Evolutionary conservation across 2,329 filamentous ascomycete genomes (phyloP).

Genomic region (Cordyceps farinosa): DNA sequence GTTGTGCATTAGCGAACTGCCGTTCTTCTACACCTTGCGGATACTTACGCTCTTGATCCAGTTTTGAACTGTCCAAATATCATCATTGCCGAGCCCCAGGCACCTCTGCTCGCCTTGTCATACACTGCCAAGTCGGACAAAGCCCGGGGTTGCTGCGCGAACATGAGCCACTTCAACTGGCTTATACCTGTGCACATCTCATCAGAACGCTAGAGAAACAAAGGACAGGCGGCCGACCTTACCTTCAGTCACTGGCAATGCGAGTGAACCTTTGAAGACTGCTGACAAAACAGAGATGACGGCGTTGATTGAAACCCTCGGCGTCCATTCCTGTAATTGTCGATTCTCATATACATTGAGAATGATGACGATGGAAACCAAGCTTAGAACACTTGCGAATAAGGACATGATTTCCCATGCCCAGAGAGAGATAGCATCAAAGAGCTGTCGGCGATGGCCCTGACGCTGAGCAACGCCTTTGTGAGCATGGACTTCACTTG

Average conservation of each 20-base stretch:
- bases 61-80: constrained; percentile 1
- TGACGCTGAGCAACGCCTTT: background rate
- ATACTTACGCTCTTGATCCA: background rate
- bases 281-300: constrained; percentile 3
- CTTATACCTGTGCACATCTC: background rate
- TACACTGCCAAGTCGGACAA: constrained; percentile 5
- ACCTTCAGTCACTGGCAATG: constrained; percentile 9
- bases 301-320: constrained; percentile 6
- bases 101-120: constrained; percentile 7
- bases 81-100: constrained; percentile 8
- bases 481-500: background rate
- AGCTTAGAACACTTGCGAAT: background rate
- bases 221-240: background rate
- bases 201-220: background rate
- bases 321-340: constrained; percentile 1
- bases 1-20: background rate
- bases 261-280: constrained; percentile 7
- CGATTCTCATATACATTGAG: background rate
- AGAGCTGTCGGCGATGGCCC: background rate
- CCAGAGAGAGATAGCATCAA: background rate
- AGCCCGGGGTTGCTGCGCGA: background rate
- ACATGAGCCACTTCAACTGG: constrained; percentile 12
- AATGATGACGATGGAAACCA: constrained; percentile 3
- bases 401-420: constrained; percentile 8
- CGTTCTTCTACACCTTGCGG: background rate